Evolutionary conservation across 805 yeast genomes (phyloP).

Genomic region (Komagataella populi): DNA sequence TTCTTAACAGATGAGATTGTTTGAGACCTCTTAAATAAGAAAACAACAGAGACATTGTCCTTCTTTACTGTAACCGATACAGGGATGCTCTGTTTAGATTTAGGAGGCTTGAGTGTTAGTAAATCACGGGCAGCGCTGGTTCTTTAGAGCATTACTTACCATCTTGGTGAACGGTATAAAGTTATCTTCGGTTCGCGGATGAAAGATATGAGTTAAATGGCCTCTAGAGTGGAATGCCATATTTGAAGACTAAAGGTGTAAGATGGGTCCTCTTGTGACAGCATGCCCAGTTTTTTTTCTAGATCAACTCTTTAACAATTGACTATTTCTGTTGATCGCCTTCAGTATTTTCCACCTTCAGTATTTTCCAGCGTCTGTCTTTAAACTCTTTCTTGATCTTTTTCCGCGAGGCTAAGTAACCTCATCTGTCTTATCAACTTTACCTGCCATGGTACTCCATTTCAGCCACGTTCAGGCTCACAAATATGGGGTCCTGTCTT

Average conservation of each 20-base stretch:
- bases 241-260: too few species aligned
- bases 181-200: not conserved
- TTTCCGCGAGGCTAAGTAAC: not conserved
- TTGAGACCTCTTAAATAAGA: constrained; percentile 11
- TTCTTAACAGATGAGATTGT: constrained; percentile 14
- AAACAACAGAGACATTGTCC: constrained; percentile 19
- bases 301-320: too few species aligned
- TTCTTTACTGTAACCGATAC: constrained; percentile 18
- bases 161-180: not conserved
- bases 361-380: not conserved
- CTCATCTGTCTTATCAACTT: not conserved
- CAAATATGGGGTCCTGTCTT: constrained; percentile 4
- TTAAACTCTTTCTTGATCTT: not conserved
- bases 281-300: too few species aligned
- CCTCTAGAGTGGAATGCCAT: too few species aligned
- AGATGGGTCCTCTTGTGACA: not conserved
- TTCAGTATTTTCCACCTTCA: too few species aligned
- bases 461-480: constrained; percentile 6
- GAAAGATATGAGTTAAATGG: not conserved
- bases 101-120: not conserved
- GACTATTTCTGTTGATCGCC: not conserved
- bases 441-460: constrained; percentile 4
- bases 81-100: constrained; percentile 4
- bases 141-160: not conserved
- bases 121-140: not conserved